Conservation (phyloP, 2,329 filamentous ascomycete species). For the Diaporthe capsici region DNA sequence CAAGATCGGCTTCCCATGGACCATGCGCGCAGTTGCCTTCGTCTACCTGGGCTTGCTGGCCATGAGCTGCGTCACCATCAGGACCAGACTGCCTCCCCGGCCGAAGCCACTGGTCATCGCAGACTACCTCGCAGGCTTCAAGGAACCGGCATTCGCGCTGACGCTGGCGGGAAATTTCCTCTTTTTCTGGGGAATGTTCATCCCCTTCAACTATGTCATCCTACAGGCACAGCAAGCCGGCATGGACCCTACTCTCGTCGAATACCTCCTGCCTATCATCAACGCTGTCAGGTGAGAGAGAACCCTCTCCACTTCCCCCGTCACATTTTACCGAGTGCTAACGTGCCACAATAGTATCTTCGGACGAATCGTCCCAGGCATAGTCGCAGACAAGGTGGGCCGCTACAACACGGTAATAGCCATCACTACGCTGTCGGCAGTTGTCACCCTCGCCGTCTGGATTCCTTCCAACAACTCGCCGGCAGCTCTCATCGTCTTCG, state of each 20-base stretch:
- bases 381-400: slow-evolving; percentile 58
- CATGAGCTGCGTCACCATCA: slow-evolving; percentile 51
- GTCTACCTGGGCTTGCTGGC: slow-evolving; percentile 52
- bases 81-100: slow-evolving; percentile 52
- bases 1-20: slow-evolving; percentile 58
- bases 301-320: not conserved
- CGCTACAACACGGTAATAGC: slow-evolving; percentile 60
- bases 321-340: not conserved
- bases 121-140: slow-evolving; percentile 63
- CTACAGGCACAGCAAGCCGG: slow-evolving; percentile 62
- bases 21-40: slow-evolving; percentile 55
- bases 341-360: slow-evolving; percentile 55
- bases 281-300: slow-evolving; percentile 62
- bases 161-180: slow-evolving; percentile 64
- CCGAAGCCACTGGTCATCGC: slow-evolving; percentile 58
- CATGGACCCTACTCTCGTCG: slow-evolving; percentile 56
- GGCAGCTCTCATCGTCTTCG: slow-evolving; percentile 71
- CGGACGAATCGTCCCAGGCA: slow-evolving; percentile 66
- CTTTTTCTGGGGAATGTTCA: slow-evolving; percentile 69
- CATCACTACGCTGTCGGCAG: slow-evolving; percentile 59
- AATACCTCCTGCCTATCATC: slow-evolving; percentile 70
- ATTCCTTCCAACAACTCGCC: slow-evolving; percentile 58
- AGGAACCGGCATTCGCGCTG: slow-evolving; percentile 60
- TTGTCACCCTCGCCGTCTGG: slow-evolving; percentile 59
- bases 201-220: slow-evolving; percentile 68